These are phyloP conservation scores for Ambrosia artemisiifolia DNA, from an alignment of 129 eudicot genomes.

Conservation along the genomic window DNA sequence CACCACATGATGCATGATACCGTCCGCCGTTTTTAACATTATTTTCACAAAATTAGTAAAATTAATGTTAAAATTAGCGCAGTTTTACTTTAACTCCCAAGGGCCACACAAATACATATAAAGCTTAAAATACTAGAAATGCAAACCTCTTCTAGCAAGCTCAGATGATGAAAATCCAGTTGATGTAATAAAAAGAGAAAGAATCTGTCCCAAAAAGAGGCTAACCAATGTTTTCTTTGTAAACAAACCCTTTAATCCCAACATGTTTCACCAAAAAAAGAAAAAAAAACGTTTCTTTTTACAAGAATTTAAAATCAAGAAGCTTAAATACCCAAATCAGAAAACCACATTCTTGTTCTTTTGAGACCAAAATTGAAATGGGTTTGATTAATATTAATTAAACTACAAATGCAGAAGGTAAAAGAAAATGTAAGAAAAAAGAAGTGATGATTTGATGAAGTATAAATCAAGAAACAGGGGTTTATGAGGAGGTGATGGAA, in stretches of 20 bases:
- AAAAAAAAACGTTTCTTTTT: not conserved
- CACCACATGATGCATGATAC: too few species aligned
- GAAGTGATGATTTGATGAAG: not conserved
- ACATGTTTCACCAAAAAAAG: constrained; percentile 29
- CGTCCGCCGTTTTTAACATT: too few species aligned
- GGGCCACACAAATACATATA: not conserved
- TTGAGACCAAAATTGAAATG: not conserved
- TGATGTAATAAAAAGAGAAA: constrained; percentile 85
- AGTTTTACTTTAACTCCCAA: too few species aligned
- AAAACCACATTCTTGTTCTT: constrained; percentile 18
- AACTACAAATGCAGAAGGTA: not conserved
- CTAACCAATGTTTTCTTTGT: constrained; percentile 55
- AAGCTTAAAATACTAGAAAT: constrained; percentile 2
- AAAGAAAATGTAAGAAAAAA: not conserved
- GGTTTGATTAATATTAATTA: not conserved
- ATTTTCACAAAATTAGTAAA: too few species aligned
- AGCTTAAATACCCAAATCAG: constrained; percentile 15
- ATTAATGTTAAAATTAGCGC: too few species aligned
- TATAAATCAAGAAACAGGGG: constrained; percentile 9
- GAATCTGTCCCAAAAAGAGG: constrained; percentile 71
- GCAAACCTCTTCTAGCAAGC: constrained; percentile 76
- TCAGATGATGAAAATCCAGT: constrained; percentile 85
- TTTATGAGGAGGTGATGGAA: constrained; percentile 14
- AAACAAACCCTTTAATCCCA: constrained; percentile 34
- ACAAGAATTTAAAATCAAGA: constrained; percentile 6